Evolutionary conservation across 441 rosid species (phyloP), one percentile per base, ranked within the genome.

Genomic region (Eruca vesicaria): DNA sequence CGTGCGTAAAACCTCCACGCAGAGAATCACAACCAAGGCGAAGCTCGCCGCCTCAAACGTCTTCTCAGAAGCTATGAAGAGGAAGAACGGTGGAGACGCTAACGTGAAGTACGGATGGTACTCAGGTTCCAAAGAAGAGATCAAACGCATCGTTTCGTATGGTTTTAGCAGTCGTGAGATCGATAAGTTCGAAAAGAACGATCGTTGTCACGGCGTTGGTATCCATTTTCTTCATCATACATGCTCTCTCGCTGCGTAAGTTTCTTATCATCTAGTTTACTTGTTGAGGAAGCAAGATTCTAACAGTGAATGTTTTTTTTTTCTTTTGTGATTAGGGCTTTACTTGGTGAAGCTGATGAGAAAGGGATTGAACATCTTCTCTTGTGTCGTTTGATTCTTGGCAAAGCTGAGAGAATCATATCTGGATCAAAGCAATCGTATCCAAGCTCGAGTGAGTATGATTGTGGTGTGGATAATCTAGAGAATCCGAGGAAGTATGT

Each of bases 401-500:
- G 97, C 21, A 89, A 79, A 19, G 62, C 81, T 31, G 97, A 91
- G 66, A 11, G 26, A 19, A 72, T 86, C 43, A 61, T 43, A 9
- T 23, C 82, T 33, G 87, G 80, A 38, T 85, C 91, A 9, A 66
- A 63, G 7, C 90, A 86, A 61, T 56, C 36, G 65, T 72, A 75
- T 18, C 94, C 97, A 3, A 89, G 84, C 66, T 80, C 88, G 3
- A 16, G 2, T 8, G 80, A 76, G 35, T 86, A 81, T 59, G 94
- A 91, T 62, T 80, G 86, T 18, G 90, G 91, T 20, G 91, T 85
- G 9, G 94, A 91, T 56, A 58, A 81, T 76, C 80, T 86, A 21
- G 36, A 28, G 28, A 70, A 48, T 4, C 92, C 92, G 0, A 81
- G 69, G 14, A 81, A 68, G n/a, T 86, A 77, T 48, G 82, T 78